Evolutionary conservation across 768 basidiomycete genomes (phyloP).

Genomic region (Coprinopsis cinerea): DNA sequence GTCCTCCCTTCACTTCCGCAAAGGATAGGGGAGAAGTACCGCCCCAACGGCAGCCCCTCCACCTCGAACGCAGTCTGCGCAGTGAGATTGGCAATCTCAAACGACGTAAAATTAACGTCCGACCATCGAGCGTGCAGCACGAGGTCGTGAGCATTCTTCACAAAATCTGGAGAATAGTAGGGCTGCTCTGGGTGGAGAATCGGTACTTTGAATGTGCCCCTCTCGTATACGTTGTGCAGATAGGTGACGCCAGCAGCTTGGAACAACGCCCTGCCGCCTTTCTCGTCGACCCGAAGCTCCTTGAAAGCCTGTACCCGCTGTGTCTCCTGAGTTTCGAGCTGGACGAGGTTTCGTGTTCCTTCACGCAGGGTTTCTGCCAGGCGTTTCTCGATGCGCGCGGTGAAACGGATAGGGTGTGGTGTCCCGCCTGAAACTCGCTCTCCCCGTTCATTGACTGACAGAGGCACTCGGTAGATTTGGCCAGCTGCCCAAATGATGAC

Average conservation of each 20-base stretch:
- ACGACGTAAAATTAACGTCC: slow-evolving; percentile 50
- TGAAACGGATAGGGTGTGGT: slow-evolving; percentile 51
- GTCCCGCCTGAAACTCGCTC: slow-evolving; percentile 40
- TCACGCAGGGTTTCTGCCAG: slow-evolving; percentile 56
- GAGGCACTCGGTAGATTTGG: slow-evolving; percentile 58
- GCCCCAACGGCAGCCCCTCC: slow-evolving; percentile 53
- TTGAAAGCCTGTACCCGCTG: slow-evolving; percentile 60
- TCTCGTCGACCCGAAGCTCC: slow-evolving; percentile 51
- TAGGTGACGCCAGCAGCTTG: slow-evolving; percentile 62
- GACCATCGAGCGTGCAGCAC: slow-evolving; percentile 69
- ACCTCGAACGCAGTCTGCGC: slow-evolving; percentile 42
- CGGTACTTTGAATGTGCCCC: slow-evolving; percentile 35
- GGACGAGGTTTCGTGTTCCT: slow-evolving; percentile 38
- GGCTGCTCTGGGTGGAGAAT: slow-evolving; percentile 39
- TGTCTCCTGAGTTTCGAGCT: slow-evolving; percentile 45
- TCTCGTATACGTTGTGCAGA: slow-evolving; percentile 36
- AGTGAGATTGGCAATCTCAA: slow-evolving; percentile 56
- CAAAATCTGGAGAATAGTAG: slow-evolving; percentile 68
- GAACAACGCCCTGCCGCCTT: slow-evolving; percentile 51
- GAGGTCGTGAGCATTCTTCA: slow-evolving; percentile 42
- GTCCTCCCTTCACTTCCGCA: slow-evolving; percentile 36
- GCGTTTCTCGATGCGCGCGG: slow-evolving; percentile 55
- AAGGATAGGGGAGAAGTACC: slow-evolving; percentile 57
- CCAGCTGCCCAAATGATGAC: slow-evolving; percentile 74
- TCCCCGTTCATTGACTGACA: slow-evolving; percentile 42